Percentiles rank a stretch among this genome's conserved stretches.
phyloP scores from a whole-genome alignment of 2,329 filamentous ascomycete species.

The Tolypocladium ovalisporum region DNA sequence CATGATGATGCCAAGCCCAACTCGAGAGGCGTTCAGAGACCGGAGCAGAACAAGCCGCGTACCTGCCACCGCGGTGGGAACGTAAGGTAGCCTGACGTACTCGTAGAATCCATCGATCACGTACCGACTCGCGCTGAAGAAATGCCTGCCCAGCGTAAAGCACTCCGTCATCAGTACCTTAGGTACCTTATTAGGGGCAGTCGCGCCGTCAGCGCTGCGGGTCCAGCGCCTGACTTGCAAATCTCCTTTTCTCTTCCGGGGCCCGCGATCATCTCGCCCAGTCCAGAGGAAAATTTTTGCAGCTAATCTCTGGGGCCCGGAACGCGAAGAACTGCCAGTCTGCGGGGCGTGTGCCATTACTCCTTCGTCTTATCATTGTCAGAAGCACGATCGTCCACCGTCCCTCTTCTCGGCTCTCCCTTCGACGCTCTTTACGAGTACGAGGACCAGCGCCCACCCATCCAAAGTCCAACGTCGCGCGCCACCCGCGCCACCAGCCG shows the following conservation, averaged over 20 bases:
- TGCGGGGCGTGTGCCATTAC: not conserved
- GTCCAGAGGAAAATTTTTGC: slow-evolving; percentile 1
- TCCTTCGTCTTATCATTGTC: not conserved
- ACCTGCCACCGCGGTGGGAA: not conserved
- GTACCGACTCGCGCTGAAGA: not conserved
- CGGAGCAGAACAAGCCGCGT: not conserved
- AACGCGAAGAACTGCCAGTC: not conserved
- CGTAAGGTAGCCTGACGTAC: not conserved
- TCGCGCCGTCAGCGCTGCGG: slow-evolving; percentile 1
- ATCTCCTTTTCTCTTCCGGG: not conserved
- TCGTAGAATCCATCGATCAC: not conserved
- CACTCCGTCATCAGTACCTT: not conserved
- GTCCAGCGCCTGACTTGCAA: slow-evolving; percentile 1
- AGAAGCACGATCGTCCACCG: not conserved
- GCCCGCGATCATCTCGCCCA: slow-evolving; percentile 1
- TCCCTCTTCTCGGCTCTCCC: not conserved
- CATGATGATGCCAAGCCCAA: not conserved
- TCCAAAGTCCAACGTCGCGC: not conserved
- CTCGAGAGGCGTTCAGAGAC: not conserved
- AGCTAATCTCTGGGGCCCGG: not conserved
- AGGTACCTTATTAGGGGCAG: not conserved
- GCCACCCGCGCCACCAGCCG: not conserved
- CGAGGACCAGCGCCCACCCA: not conserved
- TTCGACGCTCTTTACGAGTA: not conserved
- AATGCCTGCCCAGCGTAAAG: not conserved